Base-by-base conservation (phyloP, 371 early-diverging fungal species). In the Mortierella sp. region DNA sequence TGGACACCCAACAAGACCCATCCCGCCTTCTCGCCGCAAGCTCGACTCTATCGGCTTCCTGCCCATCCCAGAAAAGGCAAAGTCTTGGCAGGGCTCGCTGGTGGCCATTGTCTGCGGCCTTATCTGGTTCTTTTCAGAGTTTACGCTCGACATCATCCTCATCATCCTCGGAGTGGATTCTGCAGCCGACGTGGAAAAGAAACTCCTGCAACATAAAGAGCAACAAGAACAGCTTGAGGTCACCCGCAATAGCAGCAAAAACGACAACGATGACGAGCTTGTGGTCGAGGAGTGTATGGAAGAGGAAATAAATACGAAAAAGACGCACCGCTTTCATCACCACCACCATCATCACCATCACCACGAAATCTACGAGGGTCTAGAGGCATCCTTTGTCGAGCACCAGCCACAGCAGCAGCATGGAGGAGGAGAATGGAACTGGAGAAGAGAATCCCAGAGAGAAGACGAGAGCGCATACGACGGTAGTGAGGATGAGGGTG, bases 121-220 rank as follows among this genome's bases (percentile, higher is more conserved):
- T 44, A 11, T 78, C 34, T 84, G 84, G 81, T 72, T 70, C 54
- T 50, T 80, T 9, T 78, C 84, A 8, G 84, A 84, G 50, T 73
- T 84, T 28, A 55, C 70, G 0, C 70, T 84, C 28, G 81, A 84
- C 10, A 42, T 80, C 44, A 52, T 65, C 54, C 68, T 72, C 21
- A 75, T 80, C 31, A 11, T 70, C 6, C 50, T 75, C 6, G 72
- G 71, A 34, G 68, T 42, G 8, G 24, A 65, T 7, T 24, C 68
- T 63, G 16, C 31, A 34, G 16, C 38, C 9, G 42, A 21, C 7
- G 19, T 65, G 42, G 34, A 31, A 28, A 60, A 63, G 4, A 28
- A 31, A 5, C 13, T 63, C 34, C 28, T 6, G 63, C 63, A 63
- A 63, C 34, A 63, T 24, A 9, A 21, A 8, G 19, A 63, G 21